Evolutionary conservation across 2,329 filamentous ascomycete species (phyloP).

Genomic region (Xylaria sp.): DNA sequence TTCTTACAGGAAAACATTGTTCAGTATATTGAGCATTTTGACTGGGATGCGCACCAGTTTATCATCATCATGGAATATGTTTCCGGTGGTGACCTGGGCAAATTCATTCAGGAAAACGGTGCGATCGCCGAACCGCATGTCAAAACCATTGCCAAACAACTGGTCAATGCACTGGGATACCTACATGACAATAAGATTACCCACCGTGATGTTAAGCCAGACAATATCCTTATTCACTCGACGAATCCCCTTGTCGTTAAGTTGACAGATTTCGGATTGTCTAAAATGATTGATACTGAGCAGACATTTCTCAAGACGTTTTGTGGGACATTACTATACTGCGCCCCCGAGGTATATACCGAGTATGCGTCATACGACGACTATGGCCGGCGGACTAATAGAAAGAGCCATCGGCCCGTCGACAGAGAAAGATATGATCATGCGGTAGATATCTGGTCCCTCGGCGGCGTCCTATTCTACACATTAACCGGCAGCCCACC

Average conservation of each 20-base stretch:
- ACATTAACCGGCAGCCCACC: constrained; percentile 80
- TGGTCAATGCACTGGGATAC: constrained; percentile 83
- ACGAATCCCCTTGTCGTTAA: constrained; percentile 80
- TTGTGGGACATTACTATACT: constrained; percentile 93
- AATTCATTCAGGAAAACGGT: constrained; percentile 66
- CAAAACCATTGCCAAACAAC: constrained; percentile 74
- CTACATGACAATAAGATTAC: constrained; percentile 89
- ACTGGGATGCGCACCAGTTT: constrained; percentile 80
- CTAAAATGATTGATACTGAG: constrained; percentile 88
- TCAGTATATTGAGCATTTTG: constrained; percentile 85
- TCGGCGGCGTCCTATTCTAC: constrained; percentile 90
- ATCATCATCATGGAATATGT: constrained; percentile 98
- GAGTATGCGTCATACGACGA: constrained; percentile 73
- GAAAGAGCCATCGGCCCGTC: constrained; percentile 63
- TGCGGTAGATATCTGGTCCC: constrained; percentile 94
- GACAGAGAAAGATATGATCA: constrained; percentile 78
- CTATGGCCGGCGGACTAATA: constrained; percentile 65
- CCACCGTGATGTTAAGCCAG: constrained; percentile 97
- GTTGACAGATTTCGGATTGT: constrained; percentile 93
- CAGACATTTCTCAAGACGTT: constrained; percentile 96
- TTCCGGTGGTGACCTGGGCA: constrained; percentile 79
- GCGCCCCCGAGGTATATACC: constrained; percentile 94
- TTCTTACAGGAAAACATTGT: constrained; percentile 78
- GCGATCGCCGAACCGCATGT: constrained; percentile 70
- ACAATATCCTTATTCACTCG: constrained; percentile 88